phyloP scores from a whole-genome alignment of 306 rosid genomes.

The Myrica gale region DNA sequence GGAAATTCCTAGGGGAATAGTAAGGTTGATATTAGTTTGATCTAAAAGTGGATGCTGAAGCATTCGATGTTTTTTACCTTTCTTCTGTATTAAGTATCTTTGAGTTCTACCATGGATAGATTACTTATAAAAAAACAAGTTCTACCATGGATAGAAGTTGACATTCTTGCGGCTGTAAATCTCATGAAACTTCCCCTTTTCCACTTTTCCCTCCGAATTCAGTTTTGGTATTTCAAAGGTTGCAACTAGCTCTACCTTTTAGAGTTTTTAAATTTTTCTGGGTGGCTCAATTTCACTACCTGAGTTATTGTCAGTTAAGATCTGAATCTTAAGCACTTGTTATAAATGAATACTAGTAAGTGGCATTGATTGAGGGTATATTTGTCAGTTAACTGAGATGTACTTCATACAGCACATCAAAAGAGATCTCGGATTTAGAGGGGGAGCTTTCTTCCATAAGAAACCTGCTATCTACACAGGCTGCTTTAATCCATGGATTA shows the following conservation, averaged over 20 bases:
- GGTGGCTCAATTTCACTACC: background rate
- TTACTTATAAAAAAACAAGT: too few relatives aligned
- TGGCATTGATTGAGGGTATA: background rate
- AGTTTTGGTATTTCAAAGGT: too few relatives aligned
- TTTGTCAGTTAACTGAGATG: constrained; percentile 26
- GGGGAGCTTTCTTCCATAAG: constrained; percentile 96
- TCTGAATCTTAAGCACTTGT: background rate
- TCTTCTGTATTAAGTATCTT: background rate
- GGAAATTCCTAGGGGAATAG: background rate
- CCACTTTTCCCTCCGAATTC: background rate
- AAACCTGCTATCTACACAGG: constrained; percentile 94
- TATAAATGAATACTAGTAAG: background rate
- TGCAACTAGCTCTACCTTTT: too few relatives aligned
- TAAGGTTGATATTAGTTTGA: background rate
- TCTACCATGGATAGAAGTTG: background rate
- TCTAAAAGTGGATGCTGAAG: background rate
- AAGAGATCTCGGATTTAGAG: constrained; percentile 94
- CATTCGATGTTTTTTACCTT: background rate
- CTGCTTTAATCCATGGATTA: constrained; percentile 88
- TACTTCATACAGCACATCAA: constrained; percentile 76
- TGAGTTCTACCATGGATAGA: background rate
- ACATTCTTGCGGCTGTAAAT: background rate
- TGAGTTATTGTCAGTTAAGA: background rate
- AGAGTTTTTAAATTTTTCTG: background rate
- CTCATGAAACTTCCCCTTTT: background rate